Conservation (phyloP, 1,284 basidiomycete genomes). For the Marasmius sp. region DNA sequence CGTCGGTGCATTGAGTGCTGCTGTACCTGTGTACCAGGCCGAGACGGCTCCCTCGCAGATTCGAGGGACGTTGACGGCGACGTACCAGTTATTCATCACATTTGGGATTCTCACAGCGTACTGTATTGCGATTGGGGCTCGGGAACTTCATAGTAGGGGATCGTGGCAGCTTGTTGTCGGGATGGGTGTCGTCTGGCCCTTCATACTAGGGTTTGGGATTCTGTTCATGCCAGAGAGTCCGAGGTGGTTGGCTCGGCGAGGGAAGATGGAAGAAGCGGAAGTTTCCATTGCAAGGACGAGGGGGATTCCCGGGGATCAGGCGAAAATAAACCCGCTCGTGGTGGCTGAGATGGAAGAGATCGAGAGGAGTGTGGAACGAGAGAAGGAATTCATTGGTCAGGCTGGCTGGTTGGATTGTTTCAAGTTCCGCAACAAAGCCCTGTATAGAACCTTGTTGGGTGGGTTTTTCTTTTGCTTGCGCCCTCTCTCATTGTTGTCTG, state of each 20-base stretch:
- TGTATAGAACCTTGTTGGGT: slow-evolving; percentile 64
- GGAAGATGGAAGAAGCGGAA: slow-evolving; percentile 22
- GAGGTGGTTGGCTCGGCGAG: slow-evolving; percentile 61
- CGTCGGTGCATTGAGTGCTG: slow-evolving; percentile 73
- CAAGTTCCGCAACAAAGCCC: slow-evolving; percentile 46
- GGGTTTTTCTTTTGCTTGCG: slow-evolving; percentile 5
- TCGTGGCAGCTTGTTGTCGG: slow-evolving; percentile 74
- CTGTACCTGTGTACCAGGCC: slow-evolving; percentile 80
- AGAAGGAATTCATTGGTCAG: slow-evolving; percentile 25
- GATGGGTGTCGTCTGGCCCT: slow-evolving; percentile 69
- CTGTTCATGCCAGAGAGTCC: slow-evolving; percentile 78
- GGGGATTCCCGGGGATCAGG: not conserved
- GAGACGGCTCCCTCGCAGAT: slow-evolving; percentile 79
- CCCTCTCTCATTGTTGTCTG: slow-evolving; percentile 14
- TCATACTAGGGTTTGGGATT: slow-evolving; percentile 68
- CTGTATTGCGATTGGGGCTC: slow-evolving; percentile 59
- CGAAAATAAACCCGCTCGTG: slow-evolving; percentile 43
- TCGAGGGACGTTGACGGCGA: slow-evolving; percentile 72
- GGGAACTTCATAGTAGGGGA: slow-evolving; percentile 43
- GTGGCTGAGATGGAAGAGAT: slow-evolving; percentile 55
- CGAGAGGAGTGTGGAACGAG: slow-evolving; percentile 43
- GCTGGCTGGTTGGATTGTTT: slow-evolving; percentile 67
- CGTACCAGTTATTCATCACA: slow-evolving; percentile 79
- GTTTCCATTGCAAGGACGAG: not conserved
- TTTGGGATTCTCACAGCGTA: slow-evolving; percentile 78